Conservation (phyloP, 805 yeast species). For the Candida taoyuanica region DNA sequence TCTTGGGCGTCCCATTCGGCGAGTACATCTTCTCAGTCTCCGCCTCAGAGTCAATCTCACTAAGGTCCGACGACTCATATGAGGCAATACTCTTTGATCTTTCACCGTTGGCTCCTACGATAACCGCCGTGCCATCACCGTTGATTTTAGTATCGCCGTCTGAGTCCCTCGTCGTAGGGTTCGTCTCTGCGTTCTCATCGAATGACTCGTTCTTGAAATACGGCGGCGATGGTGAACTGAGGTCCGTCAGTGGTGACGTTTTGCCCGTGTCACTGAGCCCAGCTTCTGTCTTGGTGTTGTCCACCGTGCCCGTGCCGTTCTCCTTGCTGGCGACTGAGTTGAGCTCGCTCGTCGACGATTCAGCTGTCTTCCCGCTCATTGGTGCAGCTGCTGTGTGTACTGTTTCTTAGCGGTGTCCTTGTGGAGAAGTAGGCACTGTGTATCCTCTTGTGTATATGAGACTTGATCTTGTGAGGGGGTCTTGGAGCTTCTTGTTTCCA, state of each 20-base stretch:
- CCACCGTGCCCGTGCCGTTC: background rate
- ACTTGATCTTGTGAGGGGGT: too few relatives aligned
- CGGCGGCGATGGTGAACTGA: constrained; percentile 25
- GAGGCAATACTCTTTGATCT: constrained; percentile 24
- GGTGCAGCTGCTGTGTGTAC: background rate
- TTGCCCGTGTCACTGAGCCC: constrained; percentile 21
- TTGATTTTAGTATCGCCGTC: background rate
- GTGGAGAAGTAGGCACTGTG: too few relatives aligned
- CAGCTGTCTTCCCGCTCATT: background rate
- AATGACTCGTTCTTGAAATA: constrained; percentile 9
- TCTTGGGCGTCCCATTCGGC: constrained; percentile 24
- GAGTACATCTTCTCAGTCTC: constrained; percentile 83
- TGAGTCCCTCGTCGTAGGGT: constrained; percentile 3
- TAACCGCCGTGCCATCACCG: too few relatives aligned
- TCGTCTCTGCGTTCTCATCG: constrained; percentile 5
- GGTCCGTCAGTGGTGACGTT: constrained; percentile 27
- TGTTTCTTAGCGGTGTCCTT: too few relatives aligned
- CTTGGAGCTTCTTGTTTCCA: too few relatives aligned
- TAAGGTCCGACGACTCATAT: constrained; percentile 40
- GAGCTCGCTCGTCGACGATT: constrained; percentile 10
- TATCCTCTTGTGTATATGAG: too few relatives aligned
- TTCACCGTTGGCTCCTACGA: background rate
- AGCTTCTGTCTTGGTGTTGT: background rate
- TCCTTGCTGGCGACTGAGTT: constrained; percentile 1
- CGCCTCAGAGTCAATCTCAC: constrained; percentile 73